Percentiles rank a stretch among this genome's conserved stretches.
Evolutionary conservation across 1,284 basidiomycete genomes (phyloP).

Genomic region (Austropuccinia psidii): DNA sequence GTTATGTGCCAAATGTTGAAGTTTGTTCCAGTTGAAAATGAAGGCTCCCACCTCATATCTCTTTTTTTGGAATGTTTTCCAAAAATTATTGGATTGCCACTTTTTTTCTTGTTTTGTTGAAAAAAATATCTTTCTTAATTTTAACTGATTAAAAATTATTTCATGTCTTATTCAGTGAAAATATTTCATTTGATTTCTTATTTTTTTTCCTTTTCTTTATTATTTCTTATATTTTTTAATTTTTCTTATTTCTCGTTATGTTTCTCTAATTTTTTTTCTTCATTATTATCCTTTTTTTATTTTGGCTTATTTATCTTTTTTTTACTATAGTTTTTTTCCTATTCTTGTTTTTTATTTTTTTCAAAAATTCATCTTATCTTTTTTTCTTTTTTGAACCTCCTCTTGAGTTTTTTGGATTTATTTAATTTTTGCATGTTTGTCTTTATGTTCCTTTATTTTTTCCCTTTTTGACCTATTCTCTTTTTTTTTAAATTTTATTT

Average conservation of each 20-base stretch:
- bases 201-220: not conserved
- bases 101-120: no score
- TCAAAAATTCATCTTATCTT: not conserved
- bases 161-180: no score
- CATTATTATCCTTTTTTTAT: not conserved
- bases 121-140: no score
- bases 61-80: no score
- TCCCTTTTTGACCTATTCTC: not conserved
- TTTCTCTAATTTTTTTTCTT: not conserved
- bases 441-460: not conserved
- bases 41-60: no score
- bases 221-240: not conserved
- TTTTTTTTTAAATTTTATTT: not conserved
- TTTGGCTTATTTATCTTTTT: not conserved
- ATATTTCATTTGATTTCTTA: not conserved
- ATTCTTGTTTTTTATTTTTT: not conserved
- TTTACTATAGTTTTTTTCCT: not conserved
- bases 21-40: no score
- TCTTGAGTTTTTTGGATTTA: not conserved
- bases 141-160: no score
- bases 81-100: no score
- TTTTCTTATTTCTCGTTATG: not conserved
- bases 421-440: not conserved
- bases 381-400: not conserved
- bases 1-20: no score